Evolutionary conservation across 179 eudicot genomes (phyloP), one percentile per base, ranked within the genome.

Genomic region (Silene noctiflora): DNA sequence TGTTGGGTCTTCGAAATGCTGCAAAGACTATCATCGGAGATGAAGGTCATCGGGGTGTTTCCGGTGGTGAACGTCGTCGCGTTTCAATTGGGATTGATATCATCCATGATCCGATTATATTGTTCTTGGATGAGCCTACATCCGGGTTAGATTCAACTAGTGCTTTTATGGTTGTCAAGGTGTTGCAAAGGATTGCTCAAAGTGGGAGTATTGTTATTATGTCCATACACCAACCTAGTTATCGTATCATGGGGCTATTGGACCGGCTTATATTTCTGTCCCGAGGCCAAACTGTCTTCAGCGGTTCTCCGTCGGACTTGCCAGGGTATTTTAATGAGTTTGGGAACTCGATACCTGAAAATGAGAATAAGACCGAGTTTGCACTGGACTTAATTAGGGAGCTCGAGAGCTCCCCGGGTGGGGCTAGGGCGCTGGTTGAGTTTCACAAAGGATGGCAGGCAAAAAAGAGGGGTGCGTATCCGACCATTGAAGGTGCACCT

Each of bases 11-110:
- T 0, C 77, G 85, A 0, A 83, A 77, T 70, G 91, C 89, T 0
- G 85, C 91, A 0, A 83, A 81, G 24, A 88, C 89, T 0, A 74
- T 88, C 44, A 86, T 88, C 3, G 89, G 91, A 2, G 89, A 88
- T 4, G 88, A 90, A 61, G 94, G 91, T 56, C 88, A 88, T 74
- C 80, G 88, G 0, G 91, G 93, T 0, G 87, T 89, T 14, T 88
- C 91, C 7, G 91, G 90, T 4, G 94, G 92, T 0, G 91, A 90
- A 69, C 79, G 94, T 4, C 65, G 89, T 4, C 71, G 94, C 19
- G 94, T 90, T 0, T 87, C 91, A 2, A 90, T 90, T 14, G 94
- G 91, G 2, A 87, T 83, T 14, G 91, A 90, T 68, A 90, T 90
- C 27, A 77, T 90, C 16, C 94, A 90, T 11, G 91, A 88, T 21